phyloP scores from a whole-genome alignment of 331 rosid species.

The Stylosanthes scabra region DNA sequence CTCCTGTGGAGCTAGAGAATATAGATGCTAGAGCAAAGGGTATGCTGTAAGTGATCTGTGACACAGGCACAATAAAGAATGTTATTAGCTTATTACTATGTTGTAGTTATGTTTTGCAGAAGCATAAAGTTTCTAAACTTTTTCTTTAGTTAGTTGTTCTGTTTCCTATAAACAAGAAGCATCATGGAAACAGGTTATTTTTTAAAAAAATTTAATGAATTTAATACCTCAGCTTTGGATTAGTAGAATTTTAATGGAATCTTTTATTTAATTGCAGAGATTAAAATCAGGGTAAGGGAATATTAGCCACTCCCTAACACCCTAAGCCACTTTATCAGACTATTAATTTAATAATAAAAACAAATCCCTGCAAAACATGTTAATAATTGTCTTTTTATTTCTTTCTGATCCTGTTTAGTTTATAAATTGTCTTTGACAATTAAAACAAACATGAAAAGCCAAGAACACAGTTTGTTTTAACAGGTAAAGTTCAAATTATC shows the following conservation, averaged over 20 bases:
- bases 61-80: conserved; percentile 19
- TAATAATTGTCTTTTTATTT: conserved; percentile 17
- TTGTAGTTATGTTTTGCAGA: neutral
- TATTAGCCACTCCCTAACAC: neutral
- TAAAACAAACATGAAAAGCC: conserved; percentile 38
- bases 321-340: neutral
- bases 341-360: conserved; percentile 13
- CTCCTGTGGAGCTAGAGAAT: conserved; percentile 68
- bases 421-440: conserved; percentile 21
- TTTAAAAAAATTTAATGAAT: neutral
- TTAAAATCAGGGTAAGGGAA: neutral
- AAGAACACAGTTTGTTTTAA: neutral
- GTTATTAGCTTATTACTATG: neutral
- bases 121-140: neutral
- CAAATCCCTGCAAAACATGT: neutral
- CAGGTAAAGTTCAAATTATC: conserved; percentile 22
- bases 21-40: conserved; percentile 93
- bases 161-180: conserved; percentile 3
- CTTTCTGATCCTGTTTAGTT: too few relatives aligned
- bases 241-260: neutral
- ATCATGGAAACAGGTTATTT: conserved; percentile 31
- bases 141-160: neutral
- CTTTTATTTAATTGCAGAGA: neutral
- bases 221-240: conserved; percentile 34
- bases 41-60: conserved; percentile 77